Conservation (phyloP, 164 flowering plant species). For the Stephania cephalantha region DNA sequence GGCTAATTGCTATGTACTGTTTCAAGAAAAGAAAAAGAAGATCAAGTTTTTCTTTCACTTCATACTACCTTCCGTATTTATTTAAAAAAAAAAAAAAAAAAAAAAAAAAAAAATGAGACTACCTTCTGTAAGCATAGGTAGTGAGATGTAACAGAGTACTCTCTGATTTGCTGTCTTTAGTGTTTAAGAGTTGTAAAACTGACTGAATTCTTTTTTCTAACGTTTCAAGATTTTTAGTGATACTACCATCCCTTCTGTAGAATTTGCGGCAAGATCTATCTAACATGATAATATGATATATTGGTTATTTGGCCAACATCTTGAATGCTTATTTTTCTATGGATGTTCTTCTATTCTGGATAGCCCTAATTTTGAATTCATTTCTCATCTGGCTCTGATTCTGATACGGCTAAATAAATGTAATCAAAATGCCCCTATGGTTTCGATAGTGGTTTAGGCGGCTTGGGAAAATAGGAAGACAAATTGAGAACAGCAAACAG, state of each 20-base stretch:
- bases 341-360: neutral
- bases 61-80: no score
- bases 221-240: no score
- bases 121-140: no score
- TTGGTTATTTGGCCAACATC: neutral
- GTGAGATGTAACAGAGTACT: no score
- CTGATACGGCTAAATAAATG: neutral
- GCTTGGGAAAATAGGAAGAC: neutral
- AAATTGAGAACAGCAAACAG: neutral
- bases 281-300: neutral
- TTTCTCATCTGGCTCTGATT: neutral
- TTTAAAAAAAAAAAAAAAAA: no score
- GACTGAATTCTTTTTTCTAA: neutral
- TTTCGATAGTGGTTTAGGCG: neutral
- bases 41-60: no score
- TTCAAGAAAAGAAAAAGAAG: no score
- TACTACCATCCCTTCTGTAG: no score
- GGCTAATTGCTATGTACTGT: no score
- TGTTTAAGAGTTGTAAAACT: neutral
- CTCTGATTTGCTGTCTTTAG: neutral
- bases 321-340: neutral
- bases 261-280: neutral
- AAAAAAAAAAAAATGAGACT: no score
- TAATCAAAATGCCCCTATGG: neutral
- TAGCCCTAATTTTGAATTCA: neutral